Percentiles rank a stretch among this genome's conserved stretches.
These are phyloP conservation scores for Mortierella antarctica DNA, from an alignment of 192 early-diverging fungal genomes.

Conservation along the genomic window DNA sequence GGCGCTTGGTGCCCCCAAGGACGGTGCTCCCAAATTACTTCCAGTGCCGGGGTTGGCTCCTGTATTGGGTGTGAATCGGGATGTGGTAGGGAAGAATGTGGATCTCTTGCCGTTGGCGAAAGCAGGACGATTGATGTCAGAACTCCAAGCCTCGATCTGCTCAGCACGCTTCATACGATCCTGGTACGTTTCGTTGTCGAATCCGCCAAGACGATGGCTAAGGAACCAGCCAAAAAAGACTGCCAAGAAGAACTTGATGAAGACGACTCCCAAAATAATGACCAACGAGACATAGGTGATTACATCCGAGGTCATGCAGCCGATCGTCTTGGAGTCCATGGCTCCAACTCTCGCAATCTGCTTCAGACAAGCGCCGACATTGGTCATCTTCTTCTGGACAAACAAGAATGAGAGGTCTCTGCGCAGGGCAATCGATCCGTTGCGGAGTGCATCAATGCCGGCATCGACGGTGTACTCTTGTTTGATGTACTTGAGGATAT, in stretches of 20 bases:
- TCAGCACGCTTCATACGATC: conserved; percentile 74
- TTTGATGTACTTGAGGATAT: conserved; percentile 47
- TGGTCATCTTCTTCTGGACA: conserved; percentile 50
- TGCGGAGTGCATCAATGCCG: conserved; percentile 49
- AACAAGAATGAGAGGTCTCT: conserved; percentile 43
- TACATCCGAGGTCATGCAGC: conserved; percentile 84
- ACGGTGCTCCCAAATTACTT: conserved; percentile 7
- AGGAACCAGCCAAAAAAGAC: conserved; percentile 87
- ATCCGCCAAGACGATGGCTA: conserved; percentile 78
- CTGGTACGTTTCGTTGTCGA: conserved; percentile 71
- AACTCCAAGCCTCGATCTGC: conserved; percentile 82
- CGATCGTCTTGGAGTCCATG: conserved; percentile 79
- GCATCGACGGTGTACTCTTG: conserved; percentile 22
- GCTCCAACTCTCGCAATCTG: conserved; percentile 79
- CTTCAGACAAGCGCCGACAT: conserved; percentile 75
- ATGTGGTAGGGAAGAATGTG: conserved; percentile 42
- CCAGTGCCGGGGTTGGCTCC: conserved; percentile 8
- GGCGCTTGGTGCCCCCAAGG: conserved; percentile 15
- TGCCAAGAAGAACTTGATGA: conserved; percentile 80
- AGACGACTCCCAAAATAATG: conserved; percentile 71
- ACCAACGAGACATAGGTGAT: conserved; percentile 80
- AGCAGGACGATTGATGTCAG: conserved; percentile 69
- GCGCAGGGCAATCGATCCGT: conserved; percentile 51
- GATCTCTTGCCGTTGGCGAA: conserved; percentile 30
- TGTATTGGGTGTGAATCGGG: conserved; percentile 28